Evolutionary conservation across 139 green algal species (phyloP), one percentile per base, ranked within the genome.

Genomic region (Limnomonas spitsbergensis): DNA sequence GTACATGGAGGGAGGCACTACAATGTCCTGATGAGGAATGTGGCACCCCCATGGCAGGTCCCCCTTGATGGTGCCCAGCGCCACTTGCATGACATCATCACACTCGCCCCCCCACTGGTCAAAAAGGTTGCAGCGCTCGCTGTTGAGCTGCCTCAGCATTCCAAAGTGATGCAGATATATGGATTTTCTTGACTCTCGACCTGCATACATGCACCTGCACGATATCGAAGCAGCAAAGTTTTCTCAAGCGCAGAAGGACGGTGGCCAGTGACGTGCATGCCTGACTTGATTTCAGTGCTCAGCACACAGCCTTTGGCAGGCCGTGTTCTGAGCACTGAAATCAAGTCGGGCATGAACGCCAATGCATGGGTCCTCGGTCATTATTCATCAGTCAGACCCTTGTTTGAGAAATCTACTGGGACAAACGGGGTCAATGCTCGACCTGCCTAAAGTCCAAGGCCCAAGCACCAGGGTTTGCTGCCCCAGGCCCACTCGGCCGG

Each of bases 21-120:
- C 71, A 39, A 77, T 77, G 71, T 77, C 71, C 71, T 75, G 69
- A 36, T 53, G 27, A 31, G 69, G 69, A 26, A 35, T 40, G 69
- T 75, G 69, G 38, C 69, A 75, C 35, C 56, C 56, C 29, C 29
- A n/a, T 37, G 4, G 9, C 4, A 24, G 4, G 29, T 24, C 24
- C 4, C 56, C 24, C 4, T 24, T 70, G 7, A 70, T 34, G 9
- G 29, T 36, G 6, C 29, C 29, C 56, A 70, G 24, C 29, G n/a
- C 56, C 7, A 32, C n/a, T 14, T 70, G n/a, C 56, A 70, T 70
- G 4, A 14, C 56, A 24, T 7, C 14, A 32, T 70, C 56, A 32
- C 56, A 70, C 6, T 4, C 24, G 4, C 7, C 56, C 9, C 56
- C 56, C 56, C 56, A 70, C 29, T 34, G 27, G 14, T 34, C 29